A percentile compares a stretch with the other conserved stretches of the same genome.
Evolutionary conservation across 2,329 filamentous ascomycete genomes (phyloP).

Genomic region (Xylariaceae sp.): DNA sequence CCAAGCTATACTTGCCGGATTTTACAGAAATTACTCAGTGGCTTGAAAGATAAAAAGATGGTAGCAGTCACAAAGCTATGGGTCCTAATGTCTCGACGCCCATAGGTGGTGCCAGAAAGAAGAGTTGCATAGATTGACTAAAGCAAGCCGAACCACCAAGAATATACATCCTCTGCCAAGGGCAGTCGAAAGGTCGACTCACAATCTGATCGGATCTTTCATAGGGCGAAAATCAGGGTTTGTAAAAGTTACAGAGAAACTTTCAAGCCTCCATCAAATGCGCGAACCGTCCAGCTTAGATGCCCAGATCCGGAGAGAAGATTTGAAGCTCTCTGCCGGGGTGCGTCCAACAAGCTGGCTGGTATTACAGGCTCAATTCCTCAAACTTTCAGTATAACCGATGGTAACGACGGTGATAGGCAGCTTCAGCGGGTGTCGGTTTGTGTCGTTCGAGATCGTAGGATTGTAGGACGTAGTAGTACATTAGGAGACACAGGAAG

Average conservation of each 20-base stretch:
- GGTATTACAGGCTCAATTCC: conserved; percentile 14
- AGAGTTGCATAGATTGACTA: not conserved
- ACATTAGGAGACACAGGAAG: conserved; percentile 28
- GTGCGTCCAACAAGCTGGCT: conserved; percentile 6
- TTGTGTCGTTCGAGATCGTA: conserved; percentile 21
- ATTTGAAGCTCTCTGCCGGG: conserved; percentile 3
- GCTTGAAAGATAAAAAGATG: conserved; percentile 6
- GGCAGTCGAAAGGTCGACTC: conserved; percentile 22
- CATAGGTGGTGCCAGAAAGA: not conserved
- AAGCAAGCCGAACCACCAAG: not conserved
- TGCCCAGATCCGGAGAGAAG: conserved; percentile 5
- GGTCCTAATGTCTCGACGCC: not conserved
- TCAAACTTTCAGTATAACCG: conserved; percentile 13
- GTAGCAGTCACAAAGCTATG: not conserved
- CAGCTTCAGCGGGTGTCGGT: conserved; percentile 18
- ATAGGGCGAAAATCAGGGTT: conserved; percentile 27
- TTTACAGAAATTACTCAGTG: conserved; percentile 8
- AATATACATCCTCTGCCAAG: not conserved
- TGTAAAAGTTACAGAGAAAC: conserved; percentile 8
- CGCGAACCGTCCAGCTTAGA: conserved; percentile 17
- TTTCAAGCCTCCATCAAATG: conserved; percentile 17
- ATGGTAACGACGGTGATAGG: conserved; percentile 9
- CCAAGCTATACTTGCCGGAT: conserved; percentile 7
- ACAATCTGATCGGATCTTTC: conserved; percentile 31
- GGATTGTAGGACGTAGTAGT: conserved; percentile 28